A percentile compares a stretch with the other conserved stretches of the same genome.
These are phyloP conservation scores for Suhomyces atakaporum DNA, from an alignment of 1,139 yeast genomes.

Conservation along the genomic window DNA sequence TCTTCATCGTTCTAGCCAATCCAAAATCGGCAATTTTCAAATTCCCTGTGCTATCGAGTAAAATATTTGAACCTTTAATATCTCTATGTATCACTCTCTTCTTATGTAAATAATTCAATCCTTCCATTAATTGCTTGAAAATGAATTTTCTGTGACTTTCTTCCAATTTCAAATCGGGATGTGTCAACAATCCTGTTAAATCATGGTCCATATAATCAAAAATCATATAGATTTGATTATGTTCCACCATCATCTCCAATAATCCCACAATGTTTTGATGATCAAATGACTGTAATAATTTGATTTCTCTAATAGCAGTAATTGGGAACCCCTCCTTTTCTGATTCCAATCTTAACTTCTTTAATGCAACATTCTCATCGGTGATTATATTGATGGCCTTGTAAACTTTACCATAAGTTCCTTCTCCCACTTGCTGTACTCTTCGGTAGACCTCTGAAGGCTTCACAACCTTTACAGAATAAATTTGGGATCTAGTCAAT, in stretches of 20 bases:
- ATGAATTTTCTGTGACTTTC: conserved; percentile 75
- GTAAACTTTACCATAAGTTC: conserved; percentile 52
- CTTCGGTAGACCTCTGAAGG: conserved; percentile 37
- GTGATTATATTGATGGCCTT: conserved; percentile 70
- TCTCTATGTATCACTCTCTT: conserved; percentile 87
- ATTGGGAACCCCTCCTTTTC: conserved; percentile 96
- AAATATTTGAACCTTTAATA: conserved; percentile 89
- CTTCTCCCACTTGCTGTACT: conserved; percentile 52
- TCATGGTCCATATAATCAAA: conserved; percentile 95
- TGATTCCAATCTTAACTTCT: conserved; percentile 76
- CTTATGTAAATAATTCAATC: conserved; percentile 77
- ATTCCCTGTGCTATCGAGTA: conserved; percentile 69
- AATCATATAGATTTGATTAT: conserved; percentile 79
- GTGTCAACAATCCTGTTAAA: conserved; percentile 81
- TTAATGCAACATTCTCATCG: conserved; percentile 74
- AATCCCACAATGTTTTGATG: conserved; percentile 82
- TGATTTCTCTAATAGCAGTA: conserved; percentile 90
- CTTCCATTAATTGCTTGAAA: conserved; percentile 75
- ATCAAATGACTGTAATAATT: conserved; percentile 80
- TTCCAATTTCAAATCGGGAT: conserved; percentile 64
- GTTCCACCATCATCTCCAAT: conserved; percentile 88
- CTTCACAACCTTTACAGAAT: conserved; percentile 31
- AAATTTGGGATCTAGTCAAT: conserved; percentile 30
- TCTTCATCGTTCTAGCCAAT: conserved; percentile 78
- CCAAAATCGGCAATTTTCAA: conserved; percentile 94